Evolutionary conservation across 179 eudicot species (phyloP), one percentile per base, ranked within the genome.

Genomic region (Amaranthus tricolor): DNA sequence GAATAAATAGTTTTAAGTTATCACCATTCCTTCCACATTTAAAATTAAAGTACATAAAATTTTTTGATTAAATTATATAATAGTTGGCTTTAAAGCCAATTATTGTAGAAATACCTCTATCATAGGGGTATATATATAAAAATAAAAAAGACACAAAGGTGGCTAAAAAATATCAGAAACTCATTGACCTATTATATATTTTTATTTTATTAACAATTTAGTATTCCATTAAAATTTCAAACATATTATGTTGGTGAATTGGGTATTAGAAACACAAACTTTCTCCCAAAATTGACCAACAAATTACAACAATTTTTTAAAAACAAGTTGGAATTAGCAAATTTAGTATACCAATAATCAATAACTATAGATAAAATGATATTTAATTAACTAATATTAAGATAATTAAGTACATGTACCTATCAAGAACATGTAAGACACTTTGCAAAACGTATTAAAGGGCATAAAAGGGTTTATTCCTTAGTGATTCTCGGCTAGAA

Each of bases 381-480:
- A 11, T 19, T 9, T 21, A 6, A 68, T 68, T 48, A 68, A 51
- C n/a, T 67, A 10, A 67, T n/a, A n/a, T 48, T 64, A 4, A 19
- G 40, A 31, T 31, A 67, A 21, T 13, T 62, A 49, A 9, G 31
- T 52, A 68, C 72, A 68, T 68, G 59, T 59, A 68, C 21, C 59
- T 68, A 74, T 68, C 49, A 79, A 60, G 78, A 79, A 74, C 82
- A 74, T 79, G 82, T 69, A 79, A 68, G 78, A 79, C 82, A 79
- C 78, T 51, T 68, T 66, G 49, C 12, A 44, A 53, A 68, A 68
- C 53, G 66, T 68, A n/a, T n/a, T n/a, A n/a, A 66, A 64, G 55
- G 60, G 74, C 69, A 74, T 68, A 63, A 17, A 58, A 74, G 14
- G 78, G 82, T 79, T 79, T 79, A 82, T 82, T 82, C 85, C 74